phyloP scores from a whole-genome alignment of 495 filamentous ascomycete genomes.

The Daldinia loculata region DNA sequence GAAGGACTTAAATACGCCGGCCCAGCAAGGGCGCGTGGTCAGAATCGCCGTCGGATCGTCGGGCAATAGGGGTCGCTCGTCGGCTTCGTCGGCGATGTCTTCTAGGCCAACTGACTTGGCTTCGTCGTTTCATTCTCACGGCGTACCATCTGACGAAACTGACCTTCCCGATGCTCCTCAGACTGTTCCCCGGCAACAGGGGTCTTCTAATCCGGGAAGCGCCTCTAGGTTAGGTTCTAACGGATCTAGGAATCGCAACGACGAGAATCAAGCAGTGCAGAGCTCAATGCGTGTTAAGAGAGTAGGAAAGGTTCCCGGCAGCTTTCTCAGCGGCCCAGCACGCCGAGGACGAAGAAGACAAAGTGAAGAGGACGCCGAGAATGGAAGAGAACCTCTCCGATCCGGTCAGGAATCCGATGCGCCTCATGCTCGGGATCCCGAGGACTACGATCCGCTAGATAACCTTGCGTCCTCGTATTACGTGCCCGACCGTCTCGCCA shows the following conservation, averaged over 20 bases:
- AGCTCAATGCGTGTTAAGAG: constrained; percentile 78
- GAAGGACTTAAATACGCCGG: constrained; percentile 72
- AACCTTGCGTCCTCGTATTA: constrained; percentile 51
- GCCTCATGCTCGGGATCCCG: constrained; percentile 42
- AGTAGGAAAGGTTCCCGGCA: constrained; percentile 73
- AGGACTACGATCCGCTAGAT: constrained; percentile 37
- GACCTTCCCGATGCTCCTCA: constrained; percentile 53
- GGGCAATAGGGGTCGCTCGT: constrained; percentile 49
- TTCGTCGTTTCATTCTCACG: constrained; percentile 37
- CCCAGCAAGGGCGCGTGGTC: constrained; percentile 69
- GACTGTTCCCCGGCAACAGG: constrained; percentile 50
- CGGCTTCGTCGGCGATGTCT: constrained; percentile 52
- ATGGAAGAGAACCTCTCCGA: constrained; percentile 46
- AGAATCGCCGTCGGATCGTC: constrained; percentile 62
- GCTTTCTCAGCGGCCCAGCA: constrained; percentile 77
- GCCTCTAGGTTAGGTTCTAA: constrained; percentile 60
- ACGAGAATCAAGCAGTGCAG: constrained; percentile 67
- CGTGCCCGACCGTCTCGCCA: constrained; percentile 51
- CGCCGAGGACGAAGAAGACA: constrained; percentile 75
- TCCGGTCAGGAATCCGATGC: constrained; percentile 50
- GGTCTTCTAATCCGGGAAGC: constrained; percentile 51
- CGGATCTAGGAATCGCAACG: constrained; percentile 58
- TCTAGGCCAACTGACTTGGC: constrained; percentile 48
- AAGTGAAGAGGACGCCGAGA: constrained; percentile 73
- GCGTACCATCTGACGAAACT: constrained; percentile 45